A percentile compares a stretch with the other conserved stretches of the same genome.
Evolutionary conservation across 805 yeast species (phyloP).

Genomic region (Candida patagonica): DNA sequence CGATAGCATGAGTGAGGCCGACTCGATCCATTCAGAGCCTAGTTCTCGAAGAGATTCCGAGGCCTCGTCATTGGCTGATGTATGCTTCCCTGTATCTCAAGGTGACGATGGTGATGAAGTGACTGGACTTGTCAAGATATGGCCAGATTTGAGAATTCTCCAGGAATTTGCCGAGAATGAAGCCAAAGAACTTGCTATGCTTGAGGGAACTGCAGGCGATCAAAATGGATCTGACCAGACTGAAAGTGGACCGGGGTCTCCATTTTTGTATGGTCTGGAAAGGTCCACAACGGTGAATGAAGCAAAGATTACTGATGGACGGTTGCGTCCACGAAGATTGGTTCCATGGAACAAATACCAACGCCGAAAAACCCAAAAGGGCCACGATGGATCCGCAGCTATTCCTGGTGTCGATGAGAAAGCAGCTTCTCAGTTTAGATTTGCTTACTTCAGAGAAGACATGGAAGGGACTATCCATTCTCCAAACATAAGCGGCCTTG

Average conservation of each 20-base stretch:
- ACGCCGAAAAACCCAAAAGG: not conserved
- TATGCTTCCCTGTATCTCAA: slow-evolving; percentile 72
- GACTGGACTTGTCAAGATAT: slow-evolving; percentile 30
- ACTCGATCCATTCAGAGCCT: slow-evolving; percentile 43
- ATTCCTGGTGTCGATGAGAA: slow-evolving; percentile 24
- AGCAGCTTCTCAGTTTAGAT: slow-evolving; percentile 55
- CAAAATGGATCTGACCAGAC: slow-evolving; percentile 21
- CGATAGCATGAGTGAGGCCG: slow-evolving; percentile 15
- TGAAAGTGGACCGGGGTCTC: slow-evolving; percentile 10
- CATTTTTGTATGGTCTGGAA: slow-evolving; percentile 4
- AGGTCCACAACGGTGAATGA: slow-evolving; percentile 52
- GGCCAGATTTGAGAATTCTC: slow-evolving; percentile 80
- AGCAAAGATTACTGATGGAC: slow-evolving; percentile 44
- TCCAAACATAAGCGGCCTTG: slow-evolving; percentile 73
- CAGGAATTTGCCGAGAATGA: slow-evolving; percentile 75
- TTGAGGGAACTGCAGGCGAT: slow-evolving; percentile 11
- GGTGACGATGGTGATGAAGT: slow-evolving; percentile 21
- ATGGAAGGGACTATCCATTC: slow-evolving; percentile 84
- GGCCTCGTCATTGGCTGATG: slow-evolving; percentile 79
- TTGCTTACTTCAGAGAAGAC: slow-evolving; percentile 88
- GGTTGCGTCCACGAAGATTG: slow-evolving; percentile 65
- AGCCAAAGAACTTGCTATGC: slow-evolving; percentile 32
- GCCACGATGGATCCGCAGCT: slow-evolving; percentile 6
- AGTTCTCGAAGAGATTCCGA: slow-evolving; percentile 47
- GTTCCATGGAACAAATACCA: slow-evolving; percentile 53